Evolutionary conservation across 2,329 filamentous ascomycete species (phyloP), one percentile per base, ranked within the genome.

Genomic region (Colletotrichum musae): DNA sequence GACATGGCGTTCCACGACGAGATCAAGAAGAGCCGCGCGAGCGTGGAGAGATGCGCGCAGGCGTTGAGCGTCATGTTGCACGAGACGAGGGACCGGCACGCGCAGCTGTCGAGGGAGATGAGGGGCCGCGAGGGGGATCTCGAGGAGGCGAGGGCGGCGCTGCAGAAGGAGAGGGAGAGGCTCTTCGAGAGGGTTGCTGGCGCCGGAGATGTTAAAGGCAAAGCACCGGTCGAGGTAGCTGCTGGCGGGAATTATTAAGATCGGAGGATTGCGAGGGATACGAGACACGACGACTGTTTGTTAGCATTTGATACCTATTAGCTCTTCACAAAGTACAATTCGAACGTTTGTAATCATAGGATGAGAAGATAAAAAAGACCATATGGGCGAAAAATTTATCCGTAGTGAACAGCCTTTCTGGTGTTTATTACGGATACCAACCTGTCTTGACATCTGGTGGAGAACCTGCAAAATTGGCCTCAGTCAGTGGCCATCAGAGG

Each of bases 1-100:
- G 86, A 88, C 66, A 82, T 85, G 78, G 80, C 80, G 3, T 87
- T 88, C 75, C 85, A 86, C 70, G 80, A 86, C 13, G 82, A 86
- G 75, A 85, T 89, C 68, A 83, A 86, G 72, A 74, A 79, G 16
- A 84, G 81, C 3, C 77, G 79, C 48, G 62, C 61, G 28, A 79
- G 84, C 68, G 77, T 82, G 2, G 72, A 80, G 7, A 74, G 78
- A 52, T 81, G 82, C 48, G 72, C 76, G 21, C 68, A 75, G 0
- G 77, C 74, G 5, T 58, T 85, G 67, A 72, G 12, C 78, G 84
- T 60, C 56, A 79, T 12, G 70, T 57, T 81, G 3, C 56, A 75
- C 4, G 75, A 74, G 26, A 80, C 80, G 2, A 77, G 78, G 18
- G 69, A 72, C 15, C 77, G 79, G 51, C 70, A 80, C 32, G 68